Conservation (phyloP, 306 rosid genomes). For the Cucumis sativus region DNA sequence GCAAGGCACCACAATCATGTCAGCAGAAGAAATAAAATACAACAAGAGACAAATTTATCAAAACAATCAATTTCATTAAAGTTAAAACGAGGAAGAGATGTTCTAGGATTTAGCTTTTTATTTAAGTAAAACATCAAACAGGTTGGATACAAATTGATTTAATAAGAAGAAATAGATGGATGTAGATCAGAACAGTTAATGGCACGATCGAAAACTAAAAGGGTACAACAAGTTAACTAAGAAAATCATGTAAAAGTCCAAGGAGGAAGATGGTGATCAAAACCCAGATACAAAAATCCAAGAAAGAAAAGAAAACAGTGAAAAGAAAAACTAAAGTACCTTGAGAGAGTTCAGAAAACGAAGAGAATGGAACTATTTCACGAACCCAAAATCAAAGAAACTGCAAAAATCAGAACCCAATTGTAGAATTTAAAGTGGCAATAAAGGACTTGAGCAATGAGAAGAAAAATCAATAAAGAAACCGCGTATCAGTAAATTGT, state of each 20-base stretch:
- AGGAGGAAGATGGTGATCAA: not conserved
- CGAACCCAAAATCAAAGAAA: not conserved
- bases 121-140: not conserved
- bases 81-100: not conserved
- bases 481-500: slow-evolving; percentile 37
- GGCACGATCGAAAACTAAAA: slow-evolving; percentile 4
- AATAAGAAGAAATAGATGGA: not conserved
- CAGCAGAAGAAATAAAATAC: not conserved
- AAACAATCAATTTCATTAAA: not conserved
- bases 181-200: slow-evolving; percentile 1
- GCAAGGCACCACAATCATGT: slow-evolving; percentile 4
- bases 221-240: not conserved
- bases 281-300: slow-evolving; percentile 22
- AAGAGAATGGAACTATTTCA: not conserved
- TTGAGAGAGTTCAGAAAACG: slow-evolving; percentile 8
- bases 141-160: not conserved
- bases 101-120: not conserved
- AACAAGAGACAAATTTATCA: not conserved
- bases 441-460: slow-evolving; percentile 15
- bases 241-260: slow-evolving; percentile 9
- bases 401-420: not conserved
- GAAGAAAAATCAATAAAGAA: slow-evolving; percentile 1
- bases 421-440: slow-evolving; percentile 2
- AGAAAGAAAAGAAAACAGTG: not conserved
- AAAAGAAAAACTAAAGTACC: slow-evolving; percentile 29